Evolutionary conservation across 768 basidiomycete genomes (phyloP).

Genomic region (Chlorophyllum brunneum): DNA sequence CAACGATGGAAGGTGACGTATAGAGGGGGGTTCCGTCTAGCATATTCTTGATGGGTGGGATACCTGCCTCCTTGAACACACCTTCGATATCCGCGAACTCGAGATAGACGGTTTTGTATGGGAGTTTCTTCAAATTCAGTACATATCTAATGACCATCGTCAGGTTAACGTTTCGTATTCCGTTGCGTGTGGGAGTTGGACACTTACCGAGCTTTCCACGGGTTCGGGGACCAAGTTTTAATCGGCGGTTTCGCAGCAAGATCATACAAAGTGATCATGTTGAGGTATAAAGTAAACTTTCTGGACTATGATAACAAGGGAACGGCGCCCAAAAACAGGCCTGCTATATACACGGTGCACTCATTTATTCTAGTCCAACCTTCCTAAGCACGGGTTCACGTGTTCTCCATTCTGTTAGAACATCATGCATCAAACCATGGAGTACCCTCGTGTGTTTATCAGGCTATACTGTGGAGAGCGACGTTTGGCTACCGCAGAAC

Average conservation of each 20-base stretch:
- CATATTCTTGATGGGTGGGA: slow-evolving; percentile 28
- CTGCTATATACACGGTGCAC: too few relatives aligned
- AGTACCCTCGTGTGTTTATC: too few relatives aligned
- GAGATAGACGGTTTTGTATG: slow-evolving; percentile 47
- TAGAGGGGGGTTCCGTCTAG: slow-evolving; percentile 31
- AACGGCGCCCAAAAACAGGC: too few relatives aligned
- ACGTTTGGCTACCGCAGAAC: too few relatives aligned
- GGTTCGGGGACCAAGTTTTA: slow-evolving; percentile 29
- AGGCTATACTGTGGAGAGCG: too few relatives aligned
- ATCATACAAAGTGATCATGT: slow-evolving; percentile 34
- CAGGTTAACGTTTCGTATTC: too few relatives aligned
- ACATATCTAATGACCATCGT: slow-evolving; percentile 19
- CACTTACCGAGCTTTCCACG: slow-evolving; percentile 24
- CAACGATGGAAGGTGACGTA: slow-evolving; percentile 49
- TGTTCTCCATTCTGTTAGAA: too few relatives aligned
- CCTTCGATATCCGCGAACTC: slow-evolving; percentile 47
- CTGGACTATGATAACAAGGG: too few relatives aligned
- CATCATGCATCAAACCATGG: too few relatives aligned
- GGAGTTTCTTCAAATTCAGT: slow-evolving; percentile 32
- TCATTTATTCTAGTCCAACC: too few relatives aligned
- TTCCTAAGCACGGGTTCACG: too few relatives aligned
- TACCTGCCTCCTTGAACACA: slow-evolving; percentile 30
- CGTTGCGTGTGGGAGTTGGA: slow-evolving; percentile 3
- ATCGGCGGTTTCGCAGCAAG: slow-evolving; percentile 23
- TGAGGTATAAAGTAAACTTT: too few relatives aligned